Percentiles rank a stretch among this genome's conserved stretches.
Evolutionary conservation across 352 stramenopile genomes (phyloP).

Genomic region (Phytopythium ostracodes): DNA sequence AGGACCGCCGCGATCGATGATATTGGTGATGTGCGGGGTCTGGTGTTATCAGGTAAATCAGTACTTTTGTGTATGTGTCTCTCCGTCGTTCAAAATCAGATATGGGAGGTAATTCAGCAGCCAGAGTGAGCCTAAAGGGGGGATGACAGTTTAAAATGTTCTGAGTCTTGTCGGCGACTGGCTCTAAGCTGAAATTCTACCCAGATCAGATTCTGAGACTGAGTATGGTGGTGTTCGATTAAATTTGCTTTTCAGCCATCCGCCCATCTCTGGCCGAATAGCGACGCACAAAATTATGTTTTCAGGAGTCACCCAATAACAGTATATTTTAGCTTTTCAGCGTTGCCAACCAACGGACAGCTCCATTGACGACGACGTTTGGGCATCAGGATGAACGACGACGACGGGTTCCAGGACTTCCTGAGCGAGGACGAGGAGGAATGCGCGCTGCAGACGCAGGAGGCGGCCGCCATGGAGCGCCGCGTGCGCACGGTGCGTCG

Average conservation of each 20-base stretch:
- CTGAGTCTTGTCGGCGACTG: no score
- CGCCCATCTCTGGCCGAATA: no score
- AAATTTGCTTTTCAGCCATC: no score
- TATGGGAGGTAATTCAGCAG: background rate
- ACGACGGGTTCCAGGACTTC: slow-evolving; percentile 68
- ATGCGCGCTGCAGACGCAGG: slow-evolving; percentile 36
- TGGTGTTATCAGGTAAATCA: background rate
- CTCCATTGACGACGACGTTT: background rate
- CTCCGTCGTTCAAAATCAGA: background rate
- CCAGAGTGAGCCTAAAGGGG: no score
- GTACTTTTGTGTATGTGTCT: background rate
- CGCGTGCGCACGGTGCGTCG: slow-evolving; percentile 52
- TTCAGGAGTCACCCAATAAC: no score
- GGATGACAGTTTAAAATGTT: background rate
- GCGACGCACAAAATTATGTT: no score
- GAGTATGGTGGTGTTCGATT: no score
- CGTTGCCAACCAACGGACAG: background rate
- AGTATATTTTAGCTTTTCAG: no score
- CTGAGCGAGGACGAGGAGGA: slow-evolving; percentile 54
- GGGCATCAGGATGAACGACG: slow-evolving; percentile 6
- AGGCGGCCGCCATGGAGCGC: slow-evolving; percentile 50
- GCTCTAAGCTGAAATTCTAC: no score
- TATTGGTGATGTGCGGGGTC: background rate
- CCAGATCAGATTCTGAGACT: no score
- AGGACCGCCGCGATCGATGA: background rate